Evolutionary conservation across 805 yeast species (phyloP).

Genomic region (Hanseniaspora singularis): DNA sequence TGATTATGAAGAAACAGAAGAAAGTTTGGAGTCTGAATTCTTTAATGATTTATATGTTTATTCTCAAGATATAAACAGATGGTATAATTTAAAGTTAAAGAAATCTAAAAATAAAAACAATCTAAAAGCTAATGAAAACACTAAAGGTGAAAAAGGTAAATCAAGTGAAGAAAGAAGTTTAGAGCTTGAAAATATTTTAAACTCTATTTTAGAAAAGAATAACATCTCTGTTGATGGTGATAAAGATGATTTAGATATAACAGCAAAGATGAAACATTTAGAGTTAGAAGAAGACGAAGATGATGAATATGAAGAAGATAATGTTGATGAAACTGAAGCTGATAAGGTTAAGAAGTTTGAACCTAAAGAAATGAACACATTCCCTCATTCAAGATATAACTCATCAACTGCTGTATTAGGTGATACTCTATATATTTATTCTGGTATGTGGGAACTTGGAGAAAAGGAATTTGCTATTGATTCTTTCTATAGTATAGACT

Average conservation of each 20-base stretch:
- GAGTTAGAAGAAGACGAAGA: conserved; percentile 30
- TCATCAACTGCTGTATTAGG: conserved; percentile 74
- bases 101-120: conserved; percentile 38
- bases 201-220: conserved; percentile 62
- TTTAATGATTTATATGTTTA: conserved; percentile 71
- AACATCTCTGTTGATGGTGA: conserved; percentile 31
- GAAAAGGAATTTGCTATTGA: conserved; percentile 78
- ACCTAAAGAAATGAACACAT: conserved; percentile 28
- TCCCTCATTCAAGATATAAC: conserved; percentile 86
- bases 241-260: conserved; percentile 16
- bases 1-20: conserved; percentile 92
- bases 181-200: conserved; percentile 71
- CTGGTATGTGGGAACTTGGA: conserved; percentile 83
- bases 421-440: conserved; percentile 71
- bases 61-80: conserved; percentile 74
- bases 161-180: conserved; percentile 44
- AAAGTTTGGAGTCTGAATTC: conserved; percentile 70
- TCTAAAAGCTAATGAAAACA: conserved; percentile 28
- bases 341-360: conserved; percentile 43
- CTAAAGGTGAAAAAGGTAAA: conserved; percentile 7
- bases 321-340: conserved; percentile 30
- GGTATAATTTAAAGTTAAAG: conserved; percentile 63
- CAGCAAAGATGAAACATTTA: conserved; percentile 29
- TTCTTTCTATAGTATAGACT: conserved; percentile 73
- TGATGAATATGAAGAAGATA: conserved; percentile 23